A percentile compares a stretch with the other conserved stretches of the same genome.
Evolutionary conservation across 768 basidiomycete genomes (phyloP).

Genomic region (Termitomyces sp.): DNA sequence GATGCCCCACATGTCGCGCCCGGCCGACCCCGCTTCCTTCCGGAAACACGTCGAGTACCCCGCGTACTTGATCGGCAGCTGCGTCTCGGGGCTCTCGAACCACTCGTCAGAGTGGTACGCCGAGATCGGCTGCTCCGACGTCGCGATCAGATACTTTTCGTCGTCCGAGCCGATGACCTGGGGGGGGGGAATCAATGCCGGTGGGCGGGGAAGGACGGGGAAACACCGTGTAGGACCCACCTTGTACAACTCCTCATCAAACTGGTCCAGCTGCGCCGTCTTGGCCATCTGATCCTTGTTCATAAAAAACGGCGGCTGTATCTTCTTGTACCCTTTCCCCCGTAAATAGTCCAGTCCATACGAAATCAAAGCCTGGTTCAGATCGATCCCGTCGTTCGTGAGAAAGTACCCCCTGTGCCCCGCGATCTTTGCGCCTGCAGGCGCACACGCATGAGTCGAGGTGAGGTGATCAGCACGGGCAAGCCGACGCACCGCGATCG

Average conservation of each 20-base stretch:
- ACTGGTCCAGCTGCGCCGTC: conserved; percentile 96
- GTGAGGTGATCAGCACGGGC: too few species aligned
- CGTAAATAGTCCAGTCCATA: conserved; percentile 94
- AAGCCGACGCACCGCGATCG: conserved; percentile 76
- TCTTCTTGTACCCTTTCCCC: conserved; percentile 79
- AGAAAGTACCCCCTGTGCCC: conserved; percentile 98
- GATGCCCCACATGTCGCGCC: conserved; percentile 99
- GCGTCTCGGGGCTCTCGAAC: conserved; percentile 89
- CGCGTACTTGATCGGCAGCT: conserved; percentile 88
- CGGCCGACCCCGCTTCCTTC: conserved; percentile 96
- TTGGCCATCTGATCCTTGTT: conserved; percentile 96
- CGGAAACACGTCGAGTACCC: conserved; percentile 96
- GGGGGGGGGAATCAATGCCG: too few species aligned
- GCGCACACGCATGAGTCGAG: too few species aligned
- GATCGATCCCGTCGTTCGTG: conserved; percentile 91
- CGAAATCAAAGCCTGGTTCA: conserved; percentile 92
- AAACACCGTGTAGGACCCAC: conserved; percentile 30
- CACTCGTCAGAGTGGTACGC: conserved; percentile 94
- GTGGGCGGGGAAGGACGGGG: too few species aligned
- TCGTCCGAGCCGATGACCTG: conserved; percentile 87
- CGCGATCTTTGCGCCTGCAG: conserved; percentile 85
- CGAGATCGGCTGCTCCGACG: conserved; percentile 98
- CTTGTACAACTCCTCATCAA: conserved; percentile 98
- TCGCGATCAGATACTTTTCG: conserved; percentile 98
- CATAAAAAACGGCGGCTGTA: conserved; percentile 98